Evolutionary conservation across 163 green algal species (phyloP).

Genomic region (Scenedesmus sp.): DNA sequence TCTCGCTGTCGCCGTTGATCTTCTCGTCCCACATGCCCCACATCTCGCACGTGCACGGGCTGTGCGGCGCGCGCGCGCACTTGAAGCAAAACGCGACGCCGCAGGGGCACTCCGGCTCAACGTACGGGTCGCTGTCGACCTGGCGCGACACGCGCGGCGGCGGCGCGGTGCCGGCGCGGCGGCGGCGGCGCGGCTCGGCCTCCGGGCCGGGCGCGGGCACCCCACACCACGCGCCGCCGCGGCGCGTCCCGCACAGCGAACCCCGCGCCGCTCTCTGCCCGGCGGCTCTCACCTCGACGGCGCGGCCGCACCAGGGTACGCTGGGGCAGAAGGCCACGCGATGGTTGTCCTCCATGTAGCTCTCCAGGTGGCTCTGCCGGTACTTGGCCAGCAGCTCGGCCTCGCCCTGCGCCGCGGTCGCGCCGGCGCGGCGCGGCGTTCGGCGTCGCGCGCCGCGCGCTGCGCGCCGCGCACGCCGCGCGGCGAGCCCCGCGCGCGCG

Average conservation of each 20-base stretch:
- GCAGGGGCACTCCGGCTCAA: constrained; percentile 87
- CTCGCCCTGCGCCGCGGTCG: constrained; percentile 31
- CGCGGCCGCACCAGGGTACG: constrained; percentile 84
- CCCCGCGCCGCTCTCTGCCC: too few relatives aligned
- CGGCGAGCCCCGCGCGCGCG: too few relatives aligned
- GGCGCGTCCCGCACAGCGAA: too few relatives aligned
- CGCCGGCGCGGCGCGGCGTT: too few relatives aligned
- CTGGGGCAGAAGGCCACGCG: constrained; percentile 87
- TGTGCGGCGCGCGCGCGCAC: constrained; percentile 81
- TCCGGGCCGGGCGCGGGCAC: not conserved
- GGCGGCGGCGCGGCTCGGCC: not conserved
- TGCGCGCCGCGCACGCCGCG: too few relatives aligned
- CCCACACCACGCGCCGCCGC: too few relatives aligned
- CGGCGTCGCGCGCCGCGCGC: too few relatives aligned
- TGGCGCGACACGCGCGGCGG: constrained; percentile 25
- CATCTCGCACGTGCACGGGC: constrained; percentile 90
- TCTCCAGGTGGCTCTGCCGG: constrained; percentile 57
- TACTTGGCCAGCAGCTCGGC: constrained; percentile 56
- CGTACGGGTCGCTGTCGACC: constrained; percentile 76
- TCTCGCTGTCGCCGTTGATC: constrained; percentile 82
- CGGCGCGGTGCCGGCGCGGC: not conserved
- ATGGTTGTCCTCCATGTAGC: constrained; percentile 72
- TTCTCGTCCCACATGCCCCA: constrained; percentile 77
- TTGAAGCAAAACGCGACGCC: constrained; percentile 90
- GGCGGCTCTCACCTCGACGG: constrained; percentile 66